Conservation (phyloP, 306 rosid species). For the Quercus aquifolioides region DNA sequence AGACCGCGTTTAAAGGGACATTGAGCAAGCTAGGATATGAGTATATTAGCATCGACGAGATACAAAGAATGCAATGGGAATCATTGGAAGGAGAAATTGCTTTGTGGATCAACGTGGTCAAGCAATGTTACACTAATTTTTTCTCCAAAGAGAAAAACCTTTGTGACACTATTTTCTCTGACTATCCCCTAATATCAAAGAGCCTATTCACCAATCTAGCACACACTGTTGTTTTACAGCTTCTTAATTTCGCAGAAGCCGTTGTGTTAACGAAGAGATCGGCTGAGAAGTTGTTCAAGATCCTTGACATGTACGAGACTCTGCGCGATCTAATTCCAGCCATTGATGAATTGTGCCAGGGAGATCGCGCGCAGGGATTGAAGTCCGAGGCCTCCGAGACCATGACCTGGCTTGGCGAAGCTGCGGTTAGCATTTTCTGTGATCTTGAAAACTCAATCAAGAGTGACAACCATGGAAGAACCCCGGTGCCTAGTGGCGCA, state of each 20-base stretch:
- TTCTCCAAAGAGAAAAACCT: constrained; percentile 48
- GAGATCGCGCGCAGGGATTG: constrained; percentile 31
- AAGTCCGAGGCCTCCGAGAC: constrained; percentile 30
- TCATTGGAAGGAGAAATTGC: constrained; percentile 48
- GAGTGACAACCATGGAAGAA: constrained; percentile 46
- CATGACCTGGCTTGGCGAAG: constrained; percentile 36
- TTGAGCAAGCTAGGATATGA: constrained; percentile 42
- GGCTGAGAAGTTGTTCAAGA: constrained; percentile 67
- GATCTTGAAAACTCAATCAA: constrained; percentile 63
- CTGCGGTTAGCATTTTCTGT: constrained; percentile 46
- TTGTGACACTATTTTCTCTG: constrained; percentile 42
- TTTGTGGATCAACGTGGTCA: constrained; percentile 57
- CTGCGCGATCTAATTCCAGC: constrained; percentile 40
- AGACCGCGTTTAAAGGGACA: constrained; percentile 37
- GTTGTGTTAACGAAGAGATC: constrained; percentile 49
- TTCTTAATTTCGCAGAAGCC: constrained; percentile 61
- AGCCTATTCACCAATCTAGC: constrained; percentile 39
- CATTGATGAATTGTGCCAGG: constrained; percentile 15
- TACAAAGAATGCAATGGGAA: constrained; percentile 70
- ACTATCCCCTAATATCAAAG: constrained; percentile 25
- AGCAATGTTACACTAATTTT: constrained; percentile 46
- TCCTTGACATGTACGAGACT: constrained; percentile 75
- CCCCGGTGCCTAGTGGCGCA: constrained; percentile 68
- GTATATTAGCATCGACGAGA: constrained; percentile 47
- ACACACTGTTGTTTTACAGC: constrained; percentile 36